Evolutionary conservation across 345 rosid genomes (phyloP), one percentile per base, ranked within the genome.

Genomic region (Fremontodendron californicum): DNA sequence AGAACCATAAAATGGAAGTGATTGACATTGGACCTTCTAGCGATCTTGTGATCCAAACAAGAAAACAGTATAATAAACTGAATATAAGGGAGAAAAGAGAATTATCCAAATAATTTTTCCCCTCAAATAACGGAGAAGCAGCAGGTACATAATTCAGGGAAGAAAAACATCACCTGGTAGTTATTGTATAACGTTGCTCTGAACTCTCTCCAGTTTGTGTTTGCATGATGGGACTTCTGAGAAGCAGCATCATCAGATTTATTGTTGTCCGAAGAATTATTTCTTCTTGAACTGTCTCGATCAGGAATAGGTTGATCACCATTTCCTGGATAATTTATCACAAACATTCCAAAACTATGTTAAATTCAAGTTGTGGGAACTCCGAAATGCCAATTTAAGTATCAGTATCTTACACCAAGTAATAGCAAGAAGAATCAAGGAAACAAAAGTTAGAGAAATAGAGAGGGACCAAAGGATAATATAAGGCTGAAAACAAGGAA

Each of bases 131-230:
- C 21, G 67, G 62, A 43, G 49, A 49, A 31, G 19, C 18, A 63
- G 70, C 21, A 42, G 11, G 27, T 12, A 62, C 35, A 70, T 9
- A 68, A 21, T 51, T 48, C 29, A 37, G 35, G 74, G 27, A 63
- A 25, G 31, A 57, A 78, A 80, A 9, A 42, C 13, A 11, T 84
- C 82, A 93, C 99, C 99, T 93, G 90, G 76, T 91, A 97, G 73
- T 83, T 86, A 63, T 84, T 79, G 84, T 88, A 87, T 74, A 95
- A 82, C 83, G 82, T 89, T 33, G 97, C 98, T 81, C 99, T 88
- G 82, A 95, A 95, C 78, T 88, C 96, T 88, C 99, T 90, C 98
- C 99, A 95, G 77, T 95, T 96, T 65, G 45, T 81, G 60, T 78
- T 86, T 15, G 76, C 68, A 66, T 72, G 82, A 45, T 81, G 79